Evolutionary conservation across 257 asterid species (phyloP).

Genomic region (Ocimum tenuiflorum): DNA sequence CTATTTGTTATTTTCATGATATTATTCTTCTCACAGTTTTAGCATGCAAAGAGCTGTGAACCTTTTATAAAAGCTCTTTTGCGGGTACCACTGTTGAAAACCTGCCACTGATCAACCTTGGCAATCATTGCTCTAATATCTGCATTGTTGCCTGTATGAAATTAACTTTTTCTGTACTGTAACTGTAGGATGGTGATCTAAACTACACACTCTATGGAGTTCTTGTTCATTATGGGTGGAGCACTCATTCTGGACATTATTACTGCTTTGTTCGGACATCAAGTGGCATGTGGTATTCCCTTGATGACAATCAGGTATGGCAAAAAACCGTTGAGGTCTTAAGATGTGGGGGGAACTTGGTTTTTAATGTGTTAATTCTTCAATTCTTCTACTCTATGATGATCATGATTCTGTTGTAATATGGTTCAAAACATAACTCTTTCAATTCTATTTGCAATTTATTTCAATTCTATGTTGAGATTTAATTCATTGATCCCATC

Average conservation of each 20-base stretch:
- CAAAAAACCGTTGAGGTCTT: slow-evolving; percentile 6
- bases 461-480: neutral
- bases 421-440: no score
- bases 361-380: neutral
- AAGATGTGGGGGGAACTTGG: neutral
- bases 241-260: slow-evolving; percentile 95
- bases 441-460: neutral
- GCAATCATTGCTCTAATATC: neutral
- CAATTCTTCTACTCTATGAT: no score
- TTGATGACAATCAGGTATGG: slow-evolving; percentile 92
- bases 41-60: neutral
- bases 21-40: neutral
- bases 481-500: slow-evolving; percentile 1
- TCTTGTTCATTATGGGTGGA: slow-evolving; percentile 96
- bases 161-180: neutral
- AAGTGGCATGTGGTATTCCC: slow-evolving; percentile 94
- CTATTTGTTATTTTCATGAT: neutral
- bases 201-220: slow-evolving; percentile 92
- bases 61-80: neutral
- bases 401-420: no score
- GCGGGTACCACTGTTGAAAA: neutral
- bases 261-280: slow-evolving; percentile 97
- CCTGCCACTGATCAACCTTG: neutral
- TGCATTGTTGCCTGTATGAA: slow-evolving; percentile 4
- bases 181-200: slow-evolving; percentile 69